These are phyloP conservation scores for Magnaporthales sp. DNA, from an alignment of 2,329 filamentous ascomycete genomes.

Conservation along the genomic window DNA sequence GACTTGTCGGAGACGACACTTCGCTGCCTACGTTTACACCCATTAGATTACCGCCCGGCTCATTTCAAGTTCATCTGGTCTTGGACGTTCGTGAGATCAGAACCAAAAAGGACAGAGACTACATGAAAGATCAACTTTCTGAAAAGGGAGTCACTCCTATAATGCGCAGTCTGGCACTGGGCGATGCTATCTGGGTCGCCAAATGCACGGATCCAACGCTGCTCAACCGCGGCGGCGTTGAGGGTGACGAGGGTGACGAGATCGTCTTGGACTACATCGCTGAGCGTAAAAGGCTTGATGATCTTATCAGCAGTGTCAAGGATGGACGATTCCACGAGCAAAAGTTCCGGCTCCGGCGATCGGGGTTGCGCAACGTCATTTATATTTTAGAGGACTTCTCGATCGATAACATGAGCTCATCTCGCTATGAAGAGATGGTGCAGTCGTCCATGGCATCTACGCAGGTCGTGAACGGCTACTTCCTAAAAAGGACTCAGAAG, in stretches of 20 bases:
- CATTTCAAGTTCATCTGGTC: constrained; percentile 64
- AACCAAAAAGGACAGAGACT: constrained; percentile 64
- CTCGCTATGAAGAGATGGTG: constrained; percentile 57
- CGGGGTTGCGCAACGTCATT: constrained; percentile 66
- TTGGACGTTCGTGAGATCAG: constrained; percentile 70
- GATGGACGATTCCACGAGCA: constrained; percentile 79
- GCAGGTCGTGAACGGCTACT: constrained; percentile 71
- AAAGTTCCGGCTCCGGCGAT: constrained; percentile 68
- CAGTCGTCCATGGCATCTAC: constrained; percentile 67
- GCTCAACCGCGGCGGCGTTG: constrained; percentile 45
- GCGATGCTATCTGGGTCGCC: constrained; percentile 73
- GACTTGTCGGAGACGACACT: constrained; percentile 17
- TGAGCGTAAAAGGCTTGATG: constrained; percentile 72
- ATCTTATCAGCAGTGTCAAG: constrained; percentile 72
- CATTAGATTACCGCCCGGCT: constrained; percentile 52
- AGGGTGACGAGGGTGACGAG: constrained; percentile 60
- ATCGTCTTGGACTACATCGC: constrained; percentile 73
- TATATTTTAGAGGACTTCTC: constrained; percentile 71
- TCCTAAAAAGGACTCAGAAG: constrained; percentile 66
- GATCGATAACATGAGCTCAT: constrained; percentile 43
- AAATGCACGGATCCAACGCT: constrained; percentile 54
- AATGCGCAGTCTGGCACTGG: constrained; percentile 61
- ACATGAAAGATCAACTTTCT: constrained; percentile 63
- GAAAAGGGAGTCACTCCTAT: constrained; percentile 58
- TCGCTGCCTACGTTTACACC: constrained; percentile 43